Evolutionary conservation across 192 early-diverging fungal genomes (phyloP).

Genomic region (Backusella australiensis): DNA sequence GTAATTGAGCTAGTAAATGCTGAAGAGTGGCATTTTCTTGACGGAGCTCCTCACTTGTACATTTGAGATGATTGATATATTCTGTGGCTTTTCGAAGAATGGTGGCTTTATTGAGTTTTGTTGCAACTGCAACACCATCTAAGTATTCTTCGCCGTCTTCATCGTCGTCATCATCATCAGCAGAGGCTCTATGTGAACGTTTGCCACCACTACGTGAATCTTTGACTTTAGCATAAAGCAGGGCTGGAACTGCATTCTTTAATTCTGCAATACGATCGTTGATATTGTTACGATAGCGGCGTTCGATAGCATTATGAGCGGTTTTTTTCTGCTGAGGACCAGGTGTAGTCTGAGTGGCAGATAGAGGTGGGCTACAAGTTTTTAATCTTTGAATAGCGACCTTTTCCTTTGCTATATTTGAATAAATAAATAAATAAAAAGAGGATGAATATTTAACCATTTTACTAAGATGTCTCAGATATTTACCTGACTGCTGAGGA

Average conservation of each 20-base stretch:
- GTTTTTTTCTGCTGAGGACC: conserved; percentile 71
- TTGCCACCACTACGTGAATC: not conserved
- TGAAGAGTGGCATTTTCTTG: conserved; percentile 45
- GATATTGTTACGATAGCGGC: conserved; percentile 94
- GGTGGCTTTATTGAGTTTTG: conserved; percentile 92
- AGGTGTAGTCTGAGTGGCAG: not conserved
- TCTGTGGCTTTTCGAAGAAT: conserved; percentile 90
- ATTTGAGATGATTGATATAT: conserved; percentile 72
- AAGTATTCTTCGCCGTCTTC: conserved; percentile 18
- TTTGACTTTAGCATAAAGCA: conserved; percentile 52
- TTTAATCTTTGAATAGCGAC: conserved; percentile 8
- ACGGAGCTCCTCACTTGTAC: conserved; percentile 34
- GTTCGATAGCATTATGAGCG: conserved; percentile 93
- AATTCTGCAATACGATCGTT: conserved; percentile 92
- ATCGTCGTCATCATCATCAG: conserved; percentile 52
- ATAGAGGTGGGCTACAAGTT: not conserved
- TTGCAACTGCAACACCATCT: conserved; percentile 75
- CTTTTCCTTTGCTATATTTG: not conserved
- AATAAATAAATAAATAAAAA: not conserved
- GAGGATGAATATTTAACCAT: conserved; percentile 3
- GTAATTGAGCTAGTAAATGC: conserved; percentile 40
- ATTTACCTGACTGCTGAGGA: conserved; percentile 1
- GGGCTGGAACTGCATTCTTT: conserved; percentile 78
- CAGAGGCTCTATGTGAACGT: conserved; percentile 21
- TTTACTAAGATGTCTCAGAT: not conserved